phyloP scores from a whole-genome alignment of 2,329 filamentous ascomycete species.

The Periconia sp. region DNA sequence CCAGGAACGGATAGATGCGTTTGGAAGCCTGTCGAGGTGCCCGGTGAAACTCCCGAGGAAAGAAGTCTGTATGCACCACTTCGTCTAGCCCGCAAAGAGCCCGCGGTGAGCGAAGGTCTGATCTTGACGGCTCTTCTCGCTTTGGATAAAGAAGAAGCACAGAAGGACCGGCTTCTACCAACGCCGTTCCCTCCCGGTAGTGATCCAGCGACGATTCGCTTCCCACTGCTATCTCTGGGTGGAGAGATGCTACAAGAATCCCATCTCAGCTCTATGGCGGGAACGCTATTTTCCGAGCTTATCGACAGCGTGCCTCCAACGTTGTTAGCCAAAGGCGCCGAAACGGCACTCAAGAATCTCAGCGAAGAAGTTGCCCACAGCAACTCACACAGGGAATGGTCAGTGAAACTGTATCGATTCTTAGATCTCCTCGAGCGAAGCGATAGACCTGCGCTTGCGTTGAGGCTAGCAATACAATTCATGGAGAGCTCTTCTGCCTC shows the following conservation, averaged over 20 bases:
- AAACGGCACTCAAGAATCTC: constrained; percentile 14
- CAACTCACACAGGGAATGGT: constrained; percentile 13
- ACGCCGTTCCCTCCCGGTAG: constrained; percentile 30
- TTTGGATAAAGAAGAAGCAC: constrained; percentile 26
- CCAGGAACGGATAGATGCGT: too few species aligned
- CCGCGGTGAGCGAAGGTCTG: constrained; percentile 30
- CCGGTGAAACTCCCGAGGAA: constrained; percentile 5
- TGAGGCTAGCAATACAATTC: constrained; percentile 26
- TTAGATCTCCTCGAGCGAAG: constrained; percentile 25
- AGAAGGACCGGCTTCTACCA: constrained; percentile 21
- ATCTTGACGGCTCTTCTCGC: constrained; percentile 38
- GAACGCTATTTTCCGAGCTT: neutral
- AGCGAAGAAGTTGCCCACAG: neutral
- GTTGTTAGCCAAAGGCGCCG: constrained; percentile 19
- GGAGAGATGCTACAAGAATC: constrained; percentile 24
- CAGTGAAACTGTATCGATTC: constrained; percentile 25
- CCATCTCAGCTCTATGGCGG: neutral
- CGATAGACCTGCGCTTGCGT: constrained; percentile 35
- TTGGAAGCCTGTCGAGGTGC: constrained; percentile 1
- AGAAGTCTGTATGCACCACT: constrained; percentile 1
- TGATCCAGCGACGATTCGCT: constrained; percentile 23
- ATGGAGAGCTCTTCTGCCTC: constrained; percentile 38
- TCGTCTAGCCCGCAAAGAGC: constrained; percentile 4
- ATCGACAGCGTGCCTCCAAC: constrained; percentile 17
- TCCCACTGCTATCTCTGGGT: constrained; percentile 38